These are phyloP conservation scores for Colletotrichum scovillei DNA, from an alignment of 2,329 filamentous ascomycete species.

Conservation along the genomic window DNA sequence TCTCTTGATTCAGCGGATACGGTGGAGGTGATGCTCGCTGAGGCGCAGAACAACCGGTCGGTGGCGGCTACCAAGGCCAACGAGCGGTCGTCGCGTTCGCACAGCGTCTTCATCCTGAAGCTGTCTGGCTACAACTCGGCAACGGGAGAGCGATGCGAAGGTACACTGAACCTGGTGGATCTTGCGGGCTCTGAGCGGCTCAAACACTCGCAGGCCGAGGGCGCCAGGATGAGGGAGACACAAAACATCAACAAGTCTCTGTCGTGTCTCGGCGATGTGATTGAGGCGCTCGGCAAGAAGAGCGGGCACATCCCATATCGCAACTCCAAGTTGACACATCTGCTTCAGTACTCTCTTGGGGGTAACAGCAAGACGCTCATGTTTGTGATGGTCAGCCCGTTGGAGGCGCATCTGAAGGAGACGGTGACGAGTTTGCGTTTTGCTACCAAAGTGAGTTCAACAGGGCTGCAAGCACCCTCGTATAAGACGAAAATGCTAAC, in stretches of 20 bases:
- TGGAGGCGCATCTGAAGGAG: slow-evolving; percentile 91
- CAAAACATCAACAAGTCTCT: slow-evolving; percentile 98
- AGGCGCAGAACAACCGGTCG: slow-evolving; percentile 86
- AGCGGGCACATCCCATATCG: slow-evolving; percentile 91
- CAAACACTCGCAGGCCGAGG: slow-evolving; percentile 87
- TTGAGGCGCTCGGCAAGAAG: slow-evolving; percentile 88
- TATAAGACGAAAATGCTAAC: neutral
- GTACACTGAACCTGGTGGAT: slow-evolving; percentile 95
- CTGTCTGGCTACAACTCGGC: slow-evolving; percentile 75
- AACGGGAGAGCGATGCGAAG: slow-evolving; percentile 87
- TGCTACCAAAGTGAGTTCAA: slow-evolving; percentile 81
- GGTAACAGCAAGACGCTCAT: slow-evolving; percentile 98
- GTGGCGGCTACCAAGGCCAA: slow-evolving; percentile 98
- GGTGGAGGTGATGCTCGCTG: slow-evolving; percentile 82
- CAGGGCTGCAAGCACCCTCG: fast-evolving
- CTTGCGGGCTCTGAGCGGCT: slow-evolving; percentile 92
- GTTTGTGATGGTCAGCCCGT: slow-evolving; percentile 97
- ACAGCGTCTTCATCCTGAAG: slow-evolving; percentile 96
- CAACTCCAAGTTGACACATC: slow-evolving; percentile 96
- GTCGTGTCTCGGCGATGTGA: slow-evolving; percentile 92
- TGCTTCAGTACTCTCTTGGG: slow-evolving; percentile 93
- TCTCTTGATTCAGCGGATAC: slow-evolving; percentile 81
- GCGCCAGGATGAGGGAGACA: slow-evolving; percentile 90
- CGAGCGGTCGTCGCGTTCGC: slow-evolving; percentile 91
- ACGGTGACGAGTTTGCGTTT: slow-evolving; percentile 96